Conservation (phyloP, 73 alveolate species). For the Effrenium voratum region DNA sequence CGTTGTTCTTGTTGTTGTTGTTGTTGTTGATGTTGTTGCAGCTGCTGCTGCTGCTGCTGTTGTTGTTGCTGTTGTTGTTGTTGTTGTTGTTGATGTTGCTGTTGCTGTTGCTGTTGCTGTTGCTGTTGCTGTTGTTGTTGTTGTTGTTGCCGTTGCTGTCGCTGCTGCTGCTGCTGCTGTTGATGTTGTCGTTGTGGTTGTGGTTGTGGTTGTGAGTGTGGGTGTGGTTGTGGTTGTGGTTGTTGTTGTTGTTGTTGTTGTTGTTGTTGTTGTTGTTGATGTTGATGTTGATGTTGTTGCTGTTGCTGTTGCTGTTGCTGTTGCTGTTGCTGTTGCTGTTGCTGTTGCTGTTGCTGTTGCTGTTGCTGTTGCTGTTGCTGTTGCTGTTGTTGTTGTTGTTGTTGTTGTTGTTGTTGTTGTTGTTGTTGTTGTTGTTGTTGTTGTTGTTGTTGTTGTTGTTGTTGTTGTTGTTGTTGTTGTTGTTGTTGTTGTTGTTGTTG, state of each 20-base stretch:
- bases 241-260: not conserved
- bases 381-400: not conserved
- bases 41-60: not conserved
- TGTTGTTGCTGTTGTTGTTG: not conserved
- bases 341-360: slow-evolving; percentile 2
- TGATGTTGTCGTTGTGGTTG: not conserved
- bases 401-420: not conserved
- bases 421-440: not conserved
- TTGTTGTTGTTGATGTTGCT: not conserved
- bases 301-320: slow-evolving; percentile 1
- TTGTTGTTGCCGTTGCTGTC: not conserved
- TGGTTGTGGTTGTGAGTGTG: not conserved
- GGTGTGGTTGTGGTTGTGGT: not conserved
- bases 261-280: not conserved
- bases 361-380: slow-evolving; percentile 1
- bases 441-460: not conserved
- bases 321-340: not conserved
- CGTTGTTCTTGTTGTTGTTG: not conserved
- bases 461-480: not conserved
- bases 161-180: not conserved
- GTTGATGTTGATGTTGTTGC: not conserved
- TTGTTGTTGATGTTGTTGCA: not conserved
- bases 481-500: not conserved
- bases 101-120: not conserved
- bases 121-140: not conserved